Evolutionary conservation across 176 grass and related monocot genomes (phyloP).

Genomic region (Cenchrus fungigraminus): DNA sequence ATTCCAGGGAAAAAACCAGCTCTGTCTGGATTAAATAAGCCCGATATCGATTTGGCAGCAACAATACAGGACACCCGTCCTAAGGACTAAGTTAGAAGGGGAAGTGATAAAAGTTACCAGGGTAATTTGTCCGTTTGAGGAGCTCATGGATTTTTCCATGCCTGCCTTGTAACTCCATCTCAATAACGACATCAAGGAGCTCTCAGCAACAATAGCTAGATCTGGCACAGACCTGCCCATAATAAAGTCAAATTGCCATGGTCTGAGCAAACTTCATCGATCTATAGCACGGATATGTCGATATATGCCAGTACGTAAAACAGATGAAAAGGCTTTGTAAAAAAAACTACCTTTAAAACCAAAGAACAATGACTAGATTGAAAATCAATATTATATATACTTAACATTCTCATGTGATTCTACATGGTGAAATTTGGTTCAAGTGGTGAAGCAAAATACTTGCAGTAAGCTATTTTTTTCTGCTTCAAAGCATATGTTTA

Average conservation of each 20-base stretch:
- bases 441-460: conserved; percentile 24
- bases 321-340: conserved; percentile 13
- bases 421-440: conserved; percentile 8
- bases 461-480: background rate
- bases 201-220: conserved; percentile 63
- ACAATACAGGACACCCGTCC: conserved; percentile 23
- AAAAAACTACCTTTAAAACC: conserved; percentile 24
- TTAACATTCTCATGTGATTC: background rate
- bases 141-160: conserved; percentile 89
- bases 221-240: conserved; percentile 69
- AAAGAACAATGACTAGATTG: background rate
- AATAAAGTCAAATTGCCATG: conserved; percentile 40
- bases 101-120: conserved; percentile 56
- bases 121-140: conserved; percentile 78
- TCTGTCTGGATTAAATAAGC: conserved; percentile 21
- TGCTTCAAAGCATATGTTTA: conserved; percentile 13
- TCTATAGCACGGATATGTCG: background rate
- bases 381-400: conserved; percentile 24
- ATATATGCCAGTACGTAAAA: background rate
- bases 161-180: conserved; percentile 97
- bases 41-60: background rate
- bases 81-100: conserved; percentile 32
- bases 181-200: conserved; percentile 85
- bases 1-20: background rate
- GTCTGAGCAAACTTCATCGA: conserved; percentile 13